phyloP scores from a whole-genome alignment of 225 moss, liverwort and hornwort genomes.

The Anthoceros angustus region DNA sequence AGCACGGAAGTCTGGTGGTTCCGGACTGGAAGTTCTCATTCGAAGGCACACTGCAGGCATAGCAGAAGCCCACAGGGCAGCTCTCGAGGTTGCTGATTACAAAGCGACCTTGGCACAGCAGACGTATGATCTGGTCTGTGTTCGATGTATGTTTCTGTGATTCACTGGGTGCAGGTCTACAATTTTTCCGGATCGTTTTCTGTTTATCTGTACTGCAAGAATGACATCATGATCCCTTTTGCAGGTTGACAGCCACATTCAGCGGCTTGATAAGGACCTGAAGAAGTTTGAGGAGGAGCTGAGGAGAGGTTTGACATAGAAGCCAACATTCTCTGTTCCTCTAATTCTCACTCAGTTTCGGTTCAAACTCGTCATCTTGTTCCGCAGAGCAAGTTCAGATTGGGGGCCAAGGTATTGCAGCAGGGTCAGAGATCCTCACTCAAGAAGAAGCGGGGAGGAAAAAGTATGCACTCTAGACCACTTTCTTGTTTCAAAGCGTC shows the following conservation, averaged over 20 bases:
- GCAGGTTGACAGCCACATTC: constrained; percentile 70
- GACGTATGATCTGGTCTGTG: constrained; percentile 51
- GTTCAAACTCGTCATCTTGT: neutral
- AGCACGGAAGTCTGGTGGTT: constrained; percentile 24
- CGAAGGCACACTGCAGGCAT: constrained; percentile 44
- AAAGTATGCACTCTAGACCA: neutral
- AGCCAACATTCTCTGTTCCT: neutral
- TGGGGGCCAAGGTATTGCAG: neutral
- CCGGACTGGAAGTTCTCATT: constrained; percentile 31
- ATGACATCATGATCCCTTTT: no score
- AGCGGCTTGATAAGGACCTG: constrained; percentile 57
- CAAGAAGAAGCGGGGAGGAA: neutral
- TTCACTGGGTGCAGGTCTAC: no score
- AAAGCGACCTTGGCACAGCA: constrained; percentile 57
- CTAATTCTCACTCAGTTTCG: neutral
- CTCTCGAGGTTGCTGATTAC: constrained; percentile 49
- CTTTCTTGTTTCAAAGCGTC: neutral
- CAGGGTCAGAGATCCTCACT: neutral
- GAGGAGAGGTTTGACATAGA: constrained; percentile 27
- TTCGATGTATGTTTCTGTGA: neutral
- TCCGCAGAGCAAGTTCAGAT: neutral
- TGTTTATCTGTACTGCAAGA: no score
- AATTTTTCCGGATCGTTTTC: no score
- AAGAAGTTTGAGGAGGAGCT: constrained; percentile 62
- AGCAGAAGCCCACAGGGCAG: constrained; percentile 47